A percentile compares a stretch with the other conserved stretches of the same genome.
Conservation (phyloP, 306 rosid genomes). For the Rosa chinensis region DNA sequence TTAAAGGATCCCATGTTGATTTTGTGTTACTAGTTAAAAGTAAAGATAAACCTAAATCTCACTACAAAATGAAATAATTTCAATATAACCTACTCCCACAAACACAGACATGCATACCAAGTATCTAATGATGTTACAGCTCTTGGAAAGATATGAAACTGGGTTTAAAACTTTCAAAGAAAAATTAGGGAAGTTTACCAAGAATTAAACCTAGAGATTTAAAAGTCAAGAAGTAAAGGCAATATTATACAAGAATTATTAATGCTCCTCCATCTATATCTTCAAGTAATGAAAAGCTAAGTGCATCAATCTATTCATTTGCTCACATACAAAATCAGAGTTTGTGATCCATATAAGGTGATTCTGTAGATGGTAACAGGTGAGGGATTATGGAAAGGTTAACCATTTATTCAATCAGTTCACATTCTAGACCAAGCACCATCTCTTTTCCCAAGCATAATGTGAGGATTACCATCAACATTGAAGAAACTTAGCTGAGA, state of each 20-base stretch:
- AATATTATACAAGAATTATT: background rate
- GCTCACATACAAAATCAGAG: background rate
- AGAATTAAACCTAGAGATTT: background rate
- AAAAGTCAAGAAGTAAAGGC: background rate
- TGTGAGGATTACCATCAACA: background rate
- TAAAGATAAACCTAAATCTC: background rate
- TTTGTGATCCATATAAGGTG: background rate
- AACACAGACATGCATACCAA: background rate
- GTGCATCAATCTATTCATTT: background rate
- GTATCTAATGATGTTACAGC: background rate
- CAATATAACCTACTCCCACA: background rate
- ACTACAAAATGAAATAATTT: background rate
- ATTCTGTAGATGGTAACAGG: background rate
- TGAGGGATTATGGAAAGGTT: background rate
- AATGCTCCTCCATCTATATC: background rate
- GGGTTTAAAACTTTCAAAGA: background rate
- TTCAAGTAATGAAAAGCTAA: background rate
- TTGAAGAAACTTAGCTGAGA: background rate
- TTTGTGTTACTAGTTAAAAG: background rate
- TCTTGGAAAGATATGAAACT: background rate
- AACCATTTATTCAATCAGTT: background rate
- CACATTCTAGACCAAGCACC: background rate
- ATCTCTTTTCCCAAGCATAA: background rate
- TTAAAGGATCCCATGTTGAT: no score
- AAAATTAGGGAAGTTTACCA: background rate